Evolutionary conservation across 306 rosid species (phyloP), one percentile per base, ranked within the genome.

Genomic region (Rubus parviflorus): DNA sequence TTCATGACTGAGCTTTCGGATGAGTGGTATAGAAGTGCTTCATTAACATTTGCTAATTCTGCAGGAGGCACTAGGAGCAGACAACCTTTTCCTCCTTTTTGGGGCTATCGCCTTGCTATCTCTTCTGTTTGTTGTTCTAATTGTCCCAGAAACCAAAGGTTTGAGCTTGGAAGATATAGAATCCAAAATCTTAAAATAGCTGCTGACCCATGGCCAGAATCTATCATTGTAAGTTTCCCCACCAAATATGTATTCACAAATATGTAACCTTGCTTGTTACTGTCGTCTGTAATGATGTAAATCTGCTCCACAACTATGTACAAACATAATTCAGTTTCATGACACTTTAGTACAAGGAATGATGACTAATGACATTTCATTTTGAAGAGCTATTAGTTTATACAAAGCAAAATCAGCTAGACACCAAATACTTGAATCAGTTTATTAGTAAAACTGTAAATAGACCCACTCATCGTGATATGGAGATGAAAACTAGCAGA

Each of bases 61-160:
- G 85, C 92, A 95, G 97, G 99, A 85, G 86, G 65, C 87, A 73
- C 92, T 95, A 30, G 99, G 99, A 80, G 96, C 96, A 46, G 99
- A 95, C 25, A 95, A 95, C 83, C 97, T 95, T 53, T 95, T 95
- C 86, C 91, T 92, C 76, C 92, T 95, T 49, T 95, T 95, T 23
- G 99, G 91, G 38, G 97, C 87, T 48, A 86, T 92, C 76, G 88
- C 97, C 68, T 69, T 92, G 85, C 17, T 88, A 56, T 79, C 97
- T 47, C 97, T 95, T 81, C 69, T 90, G 82, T 95, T 95, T 74
- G 81, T 89, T 30, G 51, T 86, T 48, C 81, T 80, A 72, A 45
- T 77, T 72, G 96, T 95, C 52, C 99, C 97, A 0, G 99, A 95
- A 89, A 95, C 99, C 84, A 90, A 95, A 85, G 99, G 99, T 70